These are phyloP conservation scores for Saturnispora saitoi DNA, from an alignment of 805 yeast genomes.

Conservation along the genomic window DNA sequence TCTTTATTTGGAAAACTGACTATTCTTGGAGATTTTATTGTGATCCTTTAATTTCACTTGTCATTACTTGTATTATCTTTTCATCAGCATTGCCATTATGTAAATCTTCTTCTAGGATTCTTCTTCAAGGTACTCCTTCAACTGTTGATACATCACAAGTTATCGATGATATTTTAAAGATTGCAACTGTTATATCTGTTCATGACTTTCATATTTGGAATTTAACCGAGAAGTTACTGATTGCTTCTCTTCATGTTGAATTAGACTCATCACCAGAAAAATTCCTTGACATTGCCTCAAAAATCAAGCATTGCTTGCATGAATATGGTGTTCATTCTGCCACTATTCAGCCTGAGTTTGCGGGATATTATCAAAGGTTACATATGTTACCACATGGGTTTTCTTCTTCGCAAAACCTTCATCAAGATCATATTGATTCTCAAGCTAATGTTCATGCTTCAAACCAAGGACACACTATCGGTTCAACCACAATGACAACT, in stretches of 20 bases:
- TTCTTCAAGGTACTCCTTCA: constrained; percentile 90
- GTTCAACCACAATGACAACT: neutral
- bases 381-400: constrained; percentile 26
- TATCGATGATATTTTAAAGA: constrained; percentile 52
- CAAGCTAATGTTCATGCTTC: neutral
- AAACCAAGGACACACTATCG: neutral
- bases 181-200: constrained; percentile 71
- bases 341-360: constrained; percentile 93
- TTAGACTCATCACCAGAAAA: constrained; percentile 54
- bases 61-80: constrained; percentile 82
- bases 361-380: constrained; percentile 25
- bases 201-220: constrained; percentile 98
- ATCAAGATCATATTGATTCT: constrained; percentile 3
- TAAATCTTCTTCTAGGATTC: constrained; percentile 73
- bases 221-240: constrained; percentile 73
- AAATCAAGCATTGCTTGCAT: constrained; percentile 72
- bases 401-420: constrained; percentile 17
- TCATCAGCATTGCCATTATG: constrained; percentile 89
- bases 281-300: constrained; percentile 62
- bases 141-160: constrained; percentile 69
- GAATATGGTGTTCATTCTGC: constrained; percentile 84
- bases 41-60: constrained; percentile 79
- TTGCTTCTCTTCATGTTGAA: constrained; percentile 86
- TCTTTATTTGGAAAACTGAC: constrained; percentile 90
- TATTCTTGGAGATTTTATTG: constrained; percentile 79